Evolutionary conservation across 805 yeast genomes (phyloP), one percentile per base, ranked within the genome.

Genomic region (Saturnispora sanitii): DNA sequence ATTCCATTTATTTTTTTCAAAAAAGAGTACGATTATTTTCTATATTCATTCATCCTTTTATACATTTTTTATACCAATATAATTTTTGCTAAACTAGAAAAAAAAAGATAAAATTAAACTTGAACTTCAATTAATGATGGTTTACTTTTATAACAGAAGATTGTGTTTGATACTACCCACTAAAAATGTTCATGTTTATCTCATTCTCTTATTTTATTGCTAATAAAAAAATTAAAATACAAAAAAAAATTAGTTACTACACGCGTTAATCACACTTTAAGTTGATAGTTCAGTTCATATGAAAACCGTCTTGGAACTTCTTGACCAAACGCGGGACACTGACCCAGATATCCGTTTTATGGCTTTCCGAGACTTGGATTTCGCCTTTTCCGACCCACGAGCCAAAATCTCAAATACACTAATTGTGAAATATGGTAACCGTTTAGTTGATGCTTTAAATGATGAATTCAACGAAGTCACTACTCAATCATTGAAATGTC

Each of bases 261-360:
- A n/a, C n/a, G n/a, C n/a, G n/a, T n/a, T n/a, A n/a, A n/a, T n/a
- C n/a, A n/a, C n/a, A n/a, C n/a, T n/a, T n/a, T n/a, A n/a, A n/a
- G n/a, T n/a, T n/a, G n/a, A n/a, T n/a, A n/a, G n/a, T n/a, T n/a
- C n/a, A n/a, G n/a, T n/a, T n/a, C n/a, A n/a, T n/a, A n/a, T n/a
- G n/a, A n/a, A n/a, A n/a, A 51, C 54, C 19, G 45, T 58, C 8
- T 45, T 48, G 17, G 57, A 53, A 33, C 46, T 61, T 19, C 52
- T 62, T 42, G 71, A 68, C 30, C 67, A 68, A 48, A 73, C 78
- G 12, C 64, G 64, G 32, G 83, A 79, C 48, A 79, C 78, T 3
- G 95, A 85, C 51, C 82, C 92, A 3, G 95, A 85, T 54, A 63
- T 82, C 49, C 65, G 95, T 55, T 85, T 77, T 61, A 85, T 85